Conservation (phyloP, 306 rosid genomes). For the Glycine tomentella region DNA sequence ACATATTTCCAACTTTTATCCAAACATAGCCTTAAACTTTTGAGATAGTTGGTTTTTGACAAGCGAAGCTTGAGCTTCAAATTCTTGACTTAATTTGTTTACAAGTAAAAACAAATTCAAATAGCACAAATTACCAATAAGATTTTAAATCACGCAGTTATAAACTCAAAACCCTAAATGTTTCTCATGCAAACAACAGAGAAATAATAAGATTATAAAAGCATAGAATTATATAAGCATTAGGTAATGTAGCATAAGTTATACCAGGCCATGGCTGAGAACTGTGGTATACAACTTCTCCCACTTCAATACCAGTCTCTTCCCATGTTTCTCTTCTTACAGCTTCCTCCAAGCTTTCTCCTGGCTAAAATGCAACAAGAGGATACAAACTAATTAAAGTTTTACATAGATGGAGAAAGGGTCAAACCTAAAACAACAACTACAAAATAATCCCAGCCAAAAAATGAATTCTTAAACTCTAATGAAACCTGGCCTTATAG, state of each 20-base stretch:
- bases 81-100: too few species aligned
- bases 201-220: background rate
- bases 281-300: slow-evolving; percentile 86
- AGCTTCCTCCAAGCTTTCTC: slow-evolving; percentile 98
- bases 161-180: slow-evolving; percentile 19
- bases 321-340: slow-evolving; percentile 98
- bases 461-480: slow-evolving; percentile 27
- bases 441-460: slow-evolving; percentile 24
- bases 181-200: background rate
- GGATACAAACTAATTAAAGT: slow-evolving; percentile 4
- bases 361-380: slow-evolving; percentile 66
- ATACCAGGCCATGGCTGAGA: slow-evolving; percentile 99
- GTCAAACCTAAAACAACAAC: background rate
- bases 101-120: background rate
- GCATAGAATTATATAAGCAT: background rate
- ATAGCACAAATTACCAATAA: background rate
- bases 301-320: slow-evolving; percentile 94
- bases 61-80: too few species aligned
- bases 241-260: slow-evolving; percentile 23
- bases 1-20: too few species aligned
- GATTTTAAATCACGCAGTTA: slow-evolving; percentile 21
- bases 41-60: too few species aligned
- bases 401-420: slow-evolving; percentile 3
- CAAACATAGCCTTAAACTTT: too few species aligned
- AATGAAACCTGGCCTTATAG: slow-evolving; percentile 31